These are phyloP conservation scores for Suhomyces chickasaworum DNA, from an alignment of 1,139 yeast species.

Conservation along the genomic window DNA sequence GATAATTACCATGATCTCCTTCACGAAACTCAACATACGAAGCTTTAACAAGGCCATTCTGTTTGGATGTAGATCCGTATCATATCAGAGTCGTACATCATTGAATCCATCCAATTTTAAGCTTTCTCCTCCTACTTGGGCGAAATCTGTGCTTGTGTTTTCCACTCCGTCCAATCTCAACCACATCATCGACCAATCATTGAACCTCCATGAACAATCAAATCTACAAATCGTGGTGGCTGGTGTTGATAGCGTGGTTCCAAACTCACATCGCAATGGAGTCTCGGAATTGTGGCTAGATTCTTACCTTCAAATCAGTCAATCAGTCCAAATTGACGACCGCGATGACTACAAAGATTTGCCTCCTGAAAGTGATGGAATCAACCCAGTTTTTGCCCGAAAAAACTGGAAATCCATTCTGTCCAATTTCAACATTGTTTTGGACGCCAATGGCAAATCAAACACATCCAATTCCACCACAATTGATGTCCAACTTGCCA, in stretches of 20 bases:
- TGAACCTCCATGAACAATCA: conserved; percentile 29
- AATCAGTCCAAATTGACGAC: conserved; percentile 26
- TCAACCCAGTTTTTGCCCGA: conserved; percentile 34
- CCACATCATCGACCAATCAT: conserved; percentile 34
- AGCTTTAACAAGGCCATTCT: background rate
- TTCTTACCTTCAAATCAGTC: conserved; percentile 26
- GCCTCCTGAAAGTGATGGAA: conserved; percentile 37
- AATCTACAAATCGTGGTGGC: conserved; percentile 49
- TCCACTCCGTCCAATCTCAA: conserved; percentile 49
- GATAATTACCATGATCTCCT: background rate
- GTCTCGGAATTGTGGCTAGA: conserved; percentile 53
- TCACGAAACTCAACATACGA: background rate
- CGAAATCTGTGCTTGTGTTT: conserved; percentile 24
- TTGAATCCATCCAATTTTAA: conserved; percentile 15
- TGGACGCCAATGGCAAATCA: conserved; percentile 12
- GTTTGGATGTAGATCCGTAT: background rate
- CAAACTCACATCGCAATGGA: conserved; percentile 43
- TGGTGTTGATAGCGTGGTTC: conserved; percentile 49
- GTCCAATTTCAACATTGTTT: conserved; percentile 23
- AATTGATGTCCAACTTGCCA: conserved; percentile 37
- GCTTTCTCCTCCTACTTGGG: conserved; percentile 12
- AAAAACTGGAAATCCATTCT: conserved; percentile 43
- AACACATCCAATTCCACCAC: conserved; percentile 5
- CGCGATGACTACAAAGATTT: conserved; percentile 26
- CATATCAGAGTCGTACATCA: conserved; percentile 12